A percentile compares a stretch with the other conserved stretches of the same genome.
These are phyloP conservation scores for Vigna trinervia DNA, from an alignment of 306 rosid species.

Conservation along the genomic window DNA sequence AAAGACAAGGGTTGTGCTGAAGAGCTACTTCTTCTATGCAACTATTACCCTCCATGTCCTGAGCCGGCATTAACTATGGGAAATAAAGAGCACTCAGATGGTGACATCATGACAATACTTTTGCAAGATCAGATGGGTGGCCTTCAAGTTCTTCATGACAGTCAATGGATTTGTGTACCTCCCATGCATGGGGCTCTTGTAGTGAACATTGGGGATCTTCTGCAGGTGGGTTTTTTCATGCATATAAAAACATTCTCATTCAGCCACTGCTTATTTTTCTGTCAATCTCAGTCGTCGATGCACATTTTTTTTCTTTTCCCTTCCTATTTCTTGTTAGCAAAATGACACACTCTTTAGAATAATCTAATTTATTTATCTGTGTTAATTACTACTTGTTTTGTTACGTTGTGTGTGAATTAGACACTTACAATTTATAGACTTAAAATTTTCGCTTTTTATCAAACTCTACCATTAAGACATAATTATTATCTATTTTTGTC, in stretches of 20 bases:
- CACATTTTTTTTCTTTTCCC: no score
- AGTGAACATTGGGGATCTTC: conserved; percentile 20
- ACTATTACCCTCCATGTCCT: conserved; percentile 26
- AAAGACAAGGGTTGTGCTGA: conserved; percentile 17
- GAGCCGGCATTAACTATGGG: conserved; percentile 10
- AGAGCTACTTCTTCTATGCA: neutral
- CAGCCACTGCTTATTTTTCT: no score
- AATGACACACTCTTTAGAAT: no score
- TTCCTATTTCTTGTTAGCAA: no score
- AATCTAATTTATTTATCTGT: no score
- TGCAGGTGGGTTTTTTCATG: conserved; percentile 2
- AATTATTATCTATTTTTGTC: no score
- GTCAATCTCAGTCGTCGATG: no score
- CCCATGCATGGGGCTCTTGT: conserved; percentile 6
- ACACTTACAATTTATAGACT: no score
- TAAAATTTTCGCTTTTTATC: no score
- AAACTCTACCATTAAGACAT: no score
- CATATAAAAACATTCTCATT: neutral
- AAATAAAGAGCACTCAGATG: conserved; percentile 8
- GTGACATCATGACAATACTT: conserved; percentile 8
- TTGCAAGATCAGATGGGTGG: conserved; percentile 21
- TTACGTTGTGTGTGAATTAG: no score
- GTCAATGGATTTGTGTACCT: conserved; percentile 18
- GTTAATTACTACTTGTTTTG: no score
- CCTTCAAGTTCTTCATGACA: conserved; percentile 26